Percentiles rank a stretch among this genome's conserved stretches.
Evolutionary conservation across 176 grass and related monocot genomes (phyloP).

Genomic region (Zoysia pacifica): DNA sequence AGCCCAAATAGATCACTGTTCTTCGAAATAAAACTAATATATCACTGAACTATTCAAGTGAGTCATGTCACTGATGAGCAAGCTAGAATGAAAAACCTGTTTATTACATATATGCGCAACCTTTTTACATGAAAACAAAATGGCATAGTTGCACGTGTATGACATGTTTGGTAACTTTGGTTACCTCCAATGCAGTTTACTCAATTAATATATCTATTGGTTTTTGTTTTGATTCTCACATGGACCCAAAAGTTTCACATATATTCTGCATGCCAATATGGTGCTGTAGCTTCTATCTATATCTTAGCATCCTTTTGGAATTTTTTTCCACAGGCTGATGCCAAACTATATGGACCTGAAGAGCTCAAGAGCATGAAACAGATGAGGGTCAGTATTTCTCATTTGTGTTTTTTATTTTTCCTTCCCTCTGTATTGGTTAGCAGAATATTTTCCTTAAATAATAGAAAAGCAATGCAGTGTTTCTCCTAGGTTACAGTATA

Average conservation of each 20-base stretch:
- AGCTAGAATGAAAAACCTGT: not conserved
- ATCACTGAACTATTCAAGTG: not conserved
- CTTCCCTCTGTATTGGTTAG: conserved; percentile 13
- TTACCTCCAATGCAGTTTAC: not conserved
- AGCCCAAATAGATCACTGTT: not conserved
- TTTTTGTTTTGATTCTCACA: conserved; percentile 20
- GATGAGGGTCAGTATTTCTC: conserved; percentile 73
- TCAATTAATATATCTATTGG: conserved; percentile 27
- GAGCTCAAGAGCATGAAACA: conserved; percentile 81
- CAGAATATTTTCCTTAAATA: not conserved
- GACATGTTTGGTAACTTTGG: not conserved
- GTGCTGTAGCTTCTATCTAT: conserved; percentile 15
- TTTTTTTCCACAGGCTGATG: conserved; percentile 55
- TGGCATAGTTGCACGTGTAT: not conserved
- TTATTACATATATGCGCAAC: not conserved
- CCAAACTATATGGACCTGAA: conserved; percentile 70
- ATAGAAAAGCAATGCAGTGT: not conserved
- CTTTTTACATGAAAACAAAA: not conserved
- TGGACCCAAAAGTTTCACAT: not conserved
- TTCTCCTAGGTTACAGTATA: not conserved
- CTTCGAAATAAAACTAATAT: not conserved
- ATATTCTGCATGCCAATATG: conserved; percentile 17
- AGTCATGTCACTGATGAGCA: not conserved
- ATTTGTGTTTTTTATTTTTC: conserved; percentile 8
- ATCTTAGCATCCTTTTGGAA: conserved; percentile 40